Evolutionary conservation across 805 yeast species (phyloP).

Genomic region (Barnettozyma vustinii): DNA sequence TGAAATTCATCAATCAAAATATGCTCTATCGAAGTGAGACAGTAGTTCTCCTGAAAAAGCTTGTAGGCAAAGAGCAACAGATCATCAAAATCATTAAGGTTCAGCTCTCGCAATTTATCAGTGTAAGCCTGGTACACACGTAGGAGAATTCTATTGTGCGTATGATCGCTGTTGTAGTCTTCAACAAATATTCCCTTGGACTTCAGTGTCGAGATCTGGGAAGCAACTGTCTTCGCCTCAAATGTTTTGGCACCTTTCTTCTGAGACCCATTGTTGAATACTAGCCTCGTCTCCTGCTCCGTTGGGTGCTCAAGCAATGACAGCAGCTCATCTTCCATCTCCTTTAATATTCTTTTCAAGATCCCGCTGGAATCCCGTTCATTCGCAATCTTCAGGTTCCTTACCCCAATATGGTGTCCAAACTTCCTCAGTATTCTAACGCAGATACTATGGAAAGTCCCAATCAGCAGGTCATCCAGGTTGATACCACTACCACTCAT

Average conservation of each 20-base stretch:
- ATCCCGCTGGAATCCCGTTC: conserved; percentile 53
- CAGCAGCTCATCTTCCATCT: conserved; percentile 3
- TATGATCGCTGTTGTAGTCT: conserved; percentile 28
- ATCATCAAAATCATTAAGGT: conserved; percentile 78
- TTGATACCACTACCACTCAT: conserved; percentile 30
- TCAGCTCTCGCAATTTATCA: conserved; percentile 33
- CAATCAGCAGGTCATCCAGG: conserved; percentile 51
- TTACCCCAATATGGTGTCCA: conserved; percentile 46
- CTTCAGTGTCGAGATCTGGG: conserved; percentile 48
- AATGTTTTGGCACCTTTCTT: conserved; percentile 4
- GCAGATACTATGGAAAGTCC: conserved; percentile 89
- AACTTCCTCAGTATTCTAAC: conserved; percentile 48
- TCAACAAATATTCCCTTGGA: conserved; percentile 44
- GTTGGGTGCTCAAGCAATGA: background rate
- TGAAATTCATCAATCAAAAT: conserved; percentile 93
- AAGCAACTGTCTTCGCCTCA: conserved; percentile 9
- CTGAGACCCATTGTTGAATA: background rate
- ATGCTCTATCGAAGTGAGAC: conserved; percentile 41
- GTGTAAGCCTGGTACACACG: conserved; percentile 52
- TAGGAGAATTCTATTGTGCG: conserved; percentile 29
- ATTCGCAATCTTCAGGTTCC: conserved; percentile 51
- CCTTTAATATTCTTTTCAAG: conserved; percentile 35
- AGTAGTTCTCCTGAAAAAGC: conserved; percentile 33
- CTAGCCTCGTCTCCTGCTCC: background rate
- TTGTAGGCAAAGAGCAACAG: conserved; percentile 51